phyloP scores from a whole-genome alignment of 2,329 filamentous ascomycete genomes.

The Calonectria pseudoturangicola region DNA sequence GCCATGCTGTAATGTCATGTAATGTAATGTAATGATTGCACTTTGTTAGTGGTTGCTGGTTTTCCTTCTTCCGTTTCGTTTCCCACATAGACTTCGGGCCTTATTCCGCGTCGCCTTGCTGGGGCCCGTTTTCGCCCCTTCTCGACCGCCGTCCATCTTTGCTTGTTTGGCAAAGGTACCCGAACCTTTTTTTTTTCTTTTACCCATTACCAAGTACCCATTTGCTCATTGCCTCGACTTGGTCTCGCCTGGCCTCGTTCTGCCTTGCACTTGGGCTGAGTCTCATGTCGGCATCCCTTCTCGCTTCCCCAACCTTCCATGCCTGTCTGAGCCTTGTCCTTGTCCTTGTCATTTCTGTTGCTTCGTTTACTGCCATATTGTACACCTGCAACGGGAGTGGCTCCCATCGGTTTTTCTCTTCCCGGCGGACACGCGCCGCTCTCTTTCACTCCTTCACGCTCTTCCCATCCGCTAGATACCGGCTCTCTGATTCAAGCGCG shows the following conservation, averaged over 20 bases:
- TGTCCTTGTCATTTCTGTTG: slow-evolving; percentile 34
- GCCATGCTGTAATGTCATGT: slow-evolving; percentile 20
- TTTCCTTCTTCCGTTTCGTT: slow-evolving; percentile 18
- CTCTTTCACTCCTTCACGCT: slow-evolving; percentile 14
- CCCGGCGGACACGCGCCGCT: slow-evolving; percentile 3
- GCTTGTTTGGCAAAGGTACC: slow-evolving; percentile 27
- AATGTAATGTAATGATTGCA: slow-evolving; percentile 10
- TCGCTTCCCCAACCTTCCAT: slow-evolving; percentile 24
- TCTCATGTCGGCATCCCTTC: slow-evolving; percentile 25
- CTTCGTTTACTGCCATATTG: slow-evolving; percentile 30
- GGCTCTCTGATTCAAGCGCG: slow-evolving; percentile 18
- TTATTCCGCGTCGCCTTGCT: slow-evolving; percentile 28
- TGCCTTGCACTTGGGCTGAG: slow-evolving; percentile 28
- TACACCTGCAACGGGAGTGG: slow-evolving; percentile 24
- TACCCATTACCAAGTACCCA: not conserved
- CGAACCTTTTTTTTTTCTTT: slow-evolving; percentile 13
- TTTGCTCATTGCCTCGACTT: slow-evolving; percentile 10
- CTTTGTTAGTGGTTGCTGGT: slow-evolving; percentile 24
- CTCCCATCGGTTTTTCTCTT: slow-evolving; percentile 18
- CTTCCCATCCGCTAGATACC: not conserved
- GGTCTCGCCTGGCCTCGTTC: slow-evolving; percentile 20
- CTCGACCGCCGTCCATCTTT: slow-evolving; percentile 26
- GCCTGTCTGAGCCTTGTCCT: slow-evolving; percentile 28
- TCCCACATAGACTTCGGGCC: slow-evolving; percentile 24
- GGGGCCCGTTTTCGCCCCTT: slow-evolving; percentile 31